These are phyloP conservation scores for Aspergillus olivimuriae DNA, from an alignment of 495 filamentous ascomycete species.

Conservation along the genomic window DNA sequence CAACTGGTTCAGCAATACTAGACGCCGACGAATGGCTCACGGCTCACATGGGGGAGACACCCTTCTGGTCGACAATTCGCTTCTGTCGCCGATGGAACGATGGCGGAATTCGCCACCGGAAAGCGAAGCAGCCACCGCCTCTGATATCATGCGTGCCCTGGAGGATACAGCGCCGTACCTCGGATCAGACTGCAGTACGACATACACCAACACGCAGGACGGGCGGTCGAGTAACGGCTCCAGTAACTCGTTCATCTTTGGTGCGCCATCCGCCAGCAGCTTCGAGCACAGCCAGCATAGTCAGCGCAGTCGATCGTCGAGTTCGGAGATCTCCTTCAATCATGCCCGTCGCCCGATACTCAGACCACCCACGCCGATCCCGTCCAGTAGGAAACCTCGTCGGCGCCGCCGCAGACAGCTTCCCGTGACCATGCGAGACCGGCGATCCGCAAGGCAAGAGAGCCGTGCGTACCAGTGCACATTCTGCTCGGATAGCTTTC, in stretches of 20 bases:
- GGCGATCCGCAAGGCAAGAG: neutral
- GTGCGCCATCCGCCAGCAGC: slow-evolving; percentile 10
- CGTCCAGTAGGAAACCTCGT: neutral
- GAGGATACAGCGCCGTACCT: slow-evolving; percentile 2
- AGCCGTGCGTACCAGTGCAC: slow-evolving; percentile 52
- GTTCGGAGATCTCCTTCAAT: slow-evolving; percentile 8
- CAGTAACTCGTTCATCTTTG: slow-evolving; percentile 8
- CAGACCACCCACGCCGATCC: slow-evolving; percentile 9
- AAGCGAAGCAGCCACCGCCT: slow-evolving; percentile 65
- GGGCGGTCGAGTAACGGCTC: slow-evolving; percentile 11
- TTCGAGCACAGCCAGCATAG: slow-evolving; percentile 11
- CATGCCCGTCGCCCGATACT: neutral
- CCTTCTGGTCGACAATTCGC: slow-evolving; percentile 1
- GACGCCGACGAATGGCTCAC: slow-evolving; percentile 12
- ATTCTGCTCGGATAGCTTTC: slow-evolving; percentile 71
- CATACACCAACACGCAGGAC: neutral
- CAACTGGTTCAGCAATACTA: slow-evolving; percentile 24
- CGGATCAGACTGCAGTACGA: neutral
- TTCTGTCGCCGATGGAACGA: slow-evolving; percentile 53
- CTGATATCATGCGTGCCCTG: slow-evolving; percentile 62
- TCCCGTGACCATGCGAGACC: neutral
- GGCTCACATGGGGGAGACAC: neutral
- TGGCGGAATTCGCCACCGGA: slow-evolving; percentile 72
- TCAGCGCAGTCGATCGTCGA: too few species aligned
- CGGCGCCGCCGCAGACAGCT: slow-evolving; percentile 4